Evolutionary conservation across 2,329 filamentous ascomycete species (phyloP), one percentile per base, ranked within the genome.

Genomic region (Fusarium circinatum): DNA sequence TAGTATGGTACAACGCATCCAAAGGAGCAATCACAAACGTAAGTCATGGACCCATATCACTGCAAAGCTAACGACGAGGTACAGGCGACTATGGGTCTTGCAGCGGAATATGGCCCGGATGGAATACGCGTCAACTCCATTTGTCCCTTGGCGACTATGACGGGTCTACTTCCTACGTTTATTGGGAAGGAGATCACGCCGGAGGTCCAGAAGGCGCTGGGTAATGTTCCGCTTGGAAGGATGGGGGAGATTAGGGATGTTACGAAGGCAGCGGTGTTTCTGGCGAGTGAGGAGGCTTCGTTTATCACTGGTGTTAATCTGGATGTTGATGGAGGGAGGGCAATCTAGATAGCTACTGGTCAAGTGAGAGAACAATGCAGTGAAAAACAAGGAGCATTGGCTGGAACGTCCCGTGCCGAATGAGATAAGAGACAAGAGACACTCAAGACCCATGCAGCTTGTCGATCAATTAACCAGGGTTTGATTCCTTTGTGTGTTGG

Each of bases 291-390:
- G 34, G 93, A 94, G 78, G 91, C 90, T 1, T 86, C 84, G 7
- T 94, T 94, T 76, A 89, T 95, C 71, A 94, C 92, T 0, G 93
- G 92, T 1, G 86, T 91, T n/a, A 91, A 92, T 70, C 83, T 94
- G 70, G 89, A 93, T 60, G 78, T 80, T 12, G 79, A 80, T 44
- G 78, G 80, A 9, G 79, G 78, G 2, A 66, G 59, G 6, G 48
- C 65, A 1, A 70, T 65, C 17, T 73, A 56, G 34, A 5, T 36
- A 8, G 26, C 26, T 8, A 32, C 32, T 0, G 2, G 15, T 36
- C 2, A 9, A 36, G 2, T 38, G n/a, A 30, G 24, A n/a, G 10
- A 18, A 48, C 8, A 48, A 42, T 42, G 34, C 7, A 44, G 6
- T 63, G 28, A 1, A 30, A 30, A 1, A 8, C 28, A 28, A 28